These are phyloP conservation scores for Saccharomycopsis lassenensis DNA, from an alignment of 805 yeast species.

Conservation along the genomic window DNA sequence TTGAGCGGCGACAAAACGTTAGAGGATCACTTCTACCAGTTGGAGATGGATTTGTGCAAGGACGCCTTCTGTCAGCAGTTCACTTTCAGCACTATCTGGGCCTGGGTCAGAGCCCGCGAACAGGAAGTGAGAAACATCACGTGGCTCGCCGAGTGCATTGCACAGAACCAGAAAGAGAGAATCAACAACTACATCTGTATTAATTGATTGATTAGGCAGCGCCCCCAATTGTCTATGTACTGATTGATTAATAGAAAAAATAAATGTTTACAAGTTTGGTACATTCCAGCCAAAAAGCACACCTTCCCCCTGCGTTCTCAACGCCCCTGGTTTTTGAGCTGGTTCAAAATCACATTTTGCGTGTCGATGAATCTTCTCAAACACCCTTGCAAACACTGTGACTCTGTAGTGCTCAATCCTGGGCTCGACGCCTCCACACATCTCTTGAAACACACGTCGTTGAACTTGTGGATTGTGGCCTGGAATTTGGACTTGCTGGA, in stretches of 20 bases:
- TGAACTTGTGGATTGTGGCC: conserved; percentile 75
- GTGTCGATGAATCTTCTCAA: conserved; percentile 80
- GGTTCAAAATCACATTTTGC: too few species aligned
- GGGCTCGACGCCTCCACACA: conserved; percentile 38
- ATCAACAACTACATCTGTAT: conserved; percentile 86
- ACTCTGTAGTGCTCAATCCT: conserved; percentile 43
- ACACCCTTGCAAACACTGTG: conserved; percentile 67
- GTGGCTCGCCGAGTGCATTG: conserved; percentile 99
- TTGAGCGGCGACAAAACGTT: conserved; percentile 41
- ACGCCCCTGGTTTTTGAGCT: too few species aligned
- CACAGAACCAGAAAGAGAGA: conserved; percentile 94
- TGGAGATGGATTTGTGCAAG: conserved; percentile 86
- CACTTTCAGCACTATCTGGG: conserved; percentile 84
- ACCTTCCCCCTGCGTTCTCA: too few species aligned
- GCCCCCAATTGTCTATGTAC: too few species aligned
- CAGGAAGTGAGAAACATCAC: conserved; percentile 95
- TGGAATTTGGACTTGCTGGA: conserved; percentile 82
- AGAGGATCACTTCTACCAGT: conserved; percentile 88
- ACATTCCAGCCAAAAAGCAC: too few species aligned
- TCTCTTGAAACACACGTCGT: conserved; percentile 83
- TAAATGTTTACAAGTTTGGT: too few species aligned
- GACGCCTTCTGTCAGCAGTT: conserved; percentile 96
- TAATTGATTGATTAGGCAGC: too few species aligned
- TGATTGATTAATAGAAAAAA: too few species aligned
- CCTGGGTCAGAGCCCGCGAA: conserved; percentile 92